Base-by-base conservation (phyloP, 768 basidiomycete species). In the Leccinum barrowsii region DNA sequence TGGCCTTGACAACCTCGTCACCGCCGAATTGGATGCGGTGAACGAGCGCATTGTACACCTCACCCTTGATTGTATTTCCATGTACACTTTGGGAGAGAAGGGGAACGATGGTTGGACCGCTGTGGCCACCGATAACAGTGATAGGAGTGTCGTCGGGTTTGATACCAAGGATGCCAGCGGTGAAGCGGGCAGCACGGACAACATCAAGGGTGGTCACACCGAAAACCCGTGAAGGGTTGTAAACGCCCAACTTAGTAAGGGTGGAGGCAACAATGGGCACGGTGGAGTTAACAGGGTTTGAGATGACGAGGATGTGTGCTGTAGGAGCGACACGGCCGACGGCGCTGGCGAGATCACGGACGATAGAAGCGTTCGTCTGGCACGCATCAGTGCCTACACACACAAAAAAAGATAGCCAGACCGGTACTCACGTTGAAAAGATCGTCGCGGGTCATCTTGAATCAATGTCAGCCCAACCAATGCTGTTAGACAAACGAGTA, bases 181-280 rank as follows among this genome's bases (percentile, higher is more conserved):
- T 83, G 85, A 98, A 98, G 59, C 92, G 92, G 48, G 92, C 85
- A 35, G 96, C 86, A 66, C 96, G 93, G 75, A 98, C 95, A 67
- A 99, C 94, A 70, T 99, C 96, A 70, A 99, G 92, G 70, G 95
- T 94, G 71, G 96, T 98, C 62, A 99, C 89, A 82, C 96, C 97
- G 74, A 97, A 98, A 68, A 98, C 74, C 65, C 83, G 89, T 59
- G 79, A 78, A 56, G 94, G 92, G 80, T 99, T 85, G 78, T 90
- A 98, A 59, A 91, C 91, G 60, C 94, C 94, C 12, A 89, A 89
- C 74, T 94, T 91, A 77, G 90, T 85, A 73, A 97, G 87, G 59
- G 90, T 90, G 65, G 86, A 83, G 48, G 94, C 94, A 65, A 97
- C 94, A 67, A 99, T 97, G 67, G 97, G 96, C 59, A 98, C 97